Conservation (phyloP, 2,329 filamentous ascomycete genomes). For the Leptosphaerulina australis region DNA sequence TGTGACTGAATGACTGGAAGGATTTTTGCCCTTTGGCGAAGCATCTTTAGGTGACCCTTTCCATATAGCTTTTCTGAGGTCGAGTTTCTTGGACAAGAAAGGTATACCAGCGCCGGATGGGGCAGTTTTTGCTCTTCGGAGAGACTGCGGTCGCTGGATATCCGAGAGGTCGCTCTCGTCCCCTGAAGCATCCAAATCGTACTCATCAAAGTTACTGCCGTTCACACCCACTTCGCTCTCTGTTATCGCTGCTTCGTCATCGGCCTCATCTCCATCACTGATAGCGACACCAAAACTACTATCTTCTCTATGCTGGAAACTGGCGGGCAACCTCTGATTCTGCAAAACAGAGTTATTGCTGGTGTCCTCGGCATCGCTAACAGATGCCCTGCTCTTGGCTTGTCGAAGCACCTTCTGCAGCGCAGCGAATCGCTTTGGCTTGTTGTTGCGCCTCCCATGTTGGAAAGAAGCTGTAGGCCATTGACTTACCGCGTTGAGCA, state of each 20-base stretch:
- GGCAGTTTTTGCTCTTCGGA: constrained; percentile 30
- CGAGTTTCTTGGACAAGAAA: constrained; percentile 35
- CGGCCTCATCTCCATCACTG: constrained; percentile 30
- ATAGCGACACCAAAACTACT: constrained; percentile 46
- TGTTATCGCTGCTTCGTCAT: constrained; percentile 39
- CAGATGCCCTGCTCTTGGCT: constrained; percentile 59
- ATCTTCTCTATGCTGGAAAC: constrained; percentile 54
- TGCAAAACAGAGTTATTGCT: constrained; percentile 75
- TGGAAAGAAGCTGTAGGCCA: constrained; percentile 63
- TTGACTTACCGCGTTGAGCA: constrained; percentile 51
- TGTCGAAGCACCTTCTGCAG: constrained; percentile 67
- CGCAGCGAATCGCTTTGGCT: constrained; percentile 60
- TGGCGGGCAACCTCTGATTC: constrained; percentile 71
- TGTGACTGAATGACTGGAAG: constrained; percentile 29
- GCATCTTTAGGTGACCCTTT: constrained; percentile 25
- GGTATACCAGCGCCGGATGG: constrained; percentile 28
- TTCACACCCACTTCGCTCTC: constrained; percentile 41
- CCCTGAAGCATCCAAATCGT: constrained; percentile 44
- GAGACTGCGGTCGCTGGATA: constrained; percentile 14
- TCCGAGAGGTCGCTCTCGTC: constrained; percentile 31
- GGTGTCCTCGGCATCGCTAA: constrained; percentile 57
- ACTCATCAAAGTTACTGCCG: constrained; percentile 43
- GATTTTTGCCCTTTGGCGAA: constrained; percentile 22
- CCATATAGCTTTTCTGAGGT: constrained; percentile 38
- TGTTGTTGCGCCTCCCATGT: constrained; percentile 54